These are phyloP conservation scores for Pichia sp. DNA, from an alignment of 1,139 yeast genomes.

Conservation along the genomic window DNA sequence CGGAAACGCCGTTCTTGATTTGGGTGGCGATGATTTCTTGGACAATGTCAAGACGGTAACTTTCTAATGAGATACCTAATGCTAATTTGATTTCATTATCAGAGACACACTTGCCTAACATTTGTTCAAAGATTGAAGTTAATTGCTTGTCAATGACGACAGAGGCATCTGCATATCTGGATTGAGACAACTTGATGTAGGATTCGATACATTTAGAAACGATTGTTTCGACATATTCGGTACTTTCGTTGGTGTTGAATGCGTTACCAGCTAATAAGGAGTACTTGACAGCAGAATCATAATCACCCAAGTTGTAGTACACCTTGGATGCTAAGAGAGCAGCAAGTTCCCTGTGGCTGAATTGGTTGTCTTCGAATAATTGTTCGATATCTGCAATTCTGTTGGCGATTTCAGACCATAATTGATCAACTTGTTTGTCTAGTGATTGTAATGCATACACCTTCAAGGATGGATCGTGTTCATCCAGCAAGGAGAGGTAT, in stretches of 20 bases:
- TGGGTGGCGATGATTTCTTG: slow-evolving; percentile 57
- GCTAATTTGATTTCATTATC: slow-evolving; percentile 78
- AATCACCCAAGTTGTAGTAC: slow-evolving; percentile 93
- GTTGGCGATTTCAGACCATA: slow-evolving; percentile 98
- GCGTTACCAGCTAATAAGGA: slow-evolving; percentile 83
- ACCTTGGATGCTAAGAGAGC: slow-evolving; percentile 94
- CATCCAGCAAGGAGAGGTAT: slow-evolving; percentile 82
- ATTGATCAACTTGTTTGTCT: slow-evolving; percentile 80
- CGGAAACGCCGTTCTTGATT: slow-evolving; percentile 31
- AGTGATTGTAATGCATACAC: slow-evolving; percentile 82
- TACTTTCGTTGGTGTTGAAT: slow-evolving; percentile 67
- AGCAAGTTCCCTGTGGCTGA: slow-evolving; percentile 72
- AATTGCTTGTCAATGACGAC: slow-evolving; percentile 60
- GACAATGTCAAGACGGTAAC: slow-evolving; percentile 81
- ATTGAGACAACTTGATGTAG: slow-evolving; percentile 67
- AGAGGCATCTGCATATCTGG: slow-evolving; percentile 43
- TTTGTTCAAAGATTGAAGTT: slow-evolving; percentile 71
- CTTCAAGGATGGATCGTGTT: slow-evolving; percentile 74
- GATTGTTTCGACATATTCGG: slow-evolving; percentile 92
- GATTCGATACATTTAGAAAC: slow-evolving; percentile 89
- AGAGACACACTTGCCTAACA: slow-evolving; percentile 77
- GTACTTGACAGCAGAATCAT: slow-evolving; percentile 84
- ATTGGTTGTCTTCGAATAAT: slow-evolving; percentile 78
- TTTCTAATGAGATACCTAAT: slow-evolving; percentile 87
- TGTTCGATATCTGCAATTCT: slow-evolving; percentile 84